Conservation (phyloP, 768 basidiomycete species). For the Leccinum olivaceopallidum region DNA sequence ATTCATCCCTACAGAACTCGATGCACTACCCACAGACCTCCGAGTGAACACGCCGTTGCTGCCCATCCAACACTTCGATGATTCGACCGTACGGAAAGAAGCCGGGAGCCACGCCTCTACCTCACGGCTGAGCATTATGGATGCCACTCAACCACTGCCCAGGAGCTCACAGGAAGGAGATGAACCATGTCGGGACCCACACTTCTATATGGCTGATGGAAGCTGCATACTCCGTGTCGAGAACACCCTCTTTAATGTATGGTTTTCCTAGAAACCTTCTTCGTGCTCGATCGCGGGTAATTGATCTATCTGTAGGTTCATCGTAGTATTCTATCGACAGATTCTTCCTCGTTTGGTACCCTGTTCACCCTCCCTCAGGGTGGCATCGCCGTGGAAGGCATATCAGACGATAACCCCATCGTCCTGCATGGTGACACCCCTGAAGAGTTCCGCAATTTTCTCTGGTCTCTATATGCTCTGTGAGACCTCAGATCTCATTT, state of each 20-base stretch:
- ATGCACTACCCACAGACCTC: slow-evolving; percentile 8
- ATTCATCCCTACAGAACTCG: slow-evolving; percentile 25
- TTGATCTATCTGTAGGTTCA: slow-evolving; percentile 46
- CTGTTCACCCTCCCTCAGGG: slow-evolving; percentile 73
- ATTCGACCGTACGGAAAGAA: slow-evolving; percentile 13
- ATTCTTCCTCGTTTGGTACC: slow-evolving; percentile 61
- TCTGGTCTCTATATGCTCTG: slow-evolving; percentile 79
- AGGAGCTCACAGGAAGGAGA: slow-evolving; percentile 12
- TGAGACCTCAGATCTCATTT: slow-evolving; percentile 35
- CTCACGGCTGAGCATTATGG: slow-evolving; percentile 3
- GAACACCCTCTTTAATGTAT: slow-evolving; percentile 68
- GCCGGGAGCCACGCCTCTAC: slow-evolving; percentile 10
- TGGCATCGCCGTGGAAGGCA: slow-evolving; percentile 50
- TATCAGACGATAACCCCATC: slow-evolving; percentile 65
- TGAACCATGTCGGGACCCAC: slow-evolving; percentile 40
- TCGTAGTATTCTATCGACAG: slow-evolving; percentile 57
- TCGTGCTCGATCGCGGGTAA: slow-evolving; percentile 1
- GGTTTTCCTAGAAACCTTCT: slow-evolving; percentile 21
- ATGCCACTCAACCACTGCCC: background rate
- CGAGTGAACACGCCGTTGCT: slow-evolving; percentile 3
- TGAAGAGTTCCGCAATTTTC: slow-evolving; percentile 68
- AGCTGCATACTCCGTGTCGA: slow-evolving; percentile 66
- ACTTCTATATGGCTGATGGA: slow-evolving; percentile 67
- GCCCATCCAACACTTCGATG: slow-evolving; percentile 7
- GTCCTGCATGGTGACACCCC: slow-evolving; percentile 61